Percentiles rank a stretch among this genome's conserved stretches.
These are phyloP conservation scores for Plasmodium fragile DNA, from an alignment of 169 alveolate genomes.

Conservation along the genomic window DNA sequence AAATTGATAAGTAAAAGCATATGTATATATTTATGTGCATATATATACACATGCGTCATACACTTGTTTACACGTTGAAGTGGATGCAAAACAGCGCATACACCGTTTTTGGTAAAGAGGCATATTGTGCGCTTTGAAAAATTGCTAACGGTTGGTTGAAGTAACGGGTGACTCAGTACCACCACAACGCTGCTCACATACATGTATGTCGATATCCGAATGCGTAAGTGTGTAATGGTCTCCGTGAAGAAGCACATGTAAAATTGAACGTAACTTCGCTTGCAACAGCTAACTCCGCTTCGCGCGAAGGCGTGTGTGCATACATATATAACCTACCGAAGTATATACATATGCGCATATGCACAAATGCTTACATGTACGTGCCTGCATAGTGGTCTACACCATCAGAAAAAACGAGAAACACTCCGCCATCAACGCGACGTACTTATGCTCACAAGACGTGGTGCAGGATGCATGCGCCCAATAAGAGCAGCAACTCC, in stretches of 20 bases:
- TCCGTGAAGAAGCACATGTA: not conserved
- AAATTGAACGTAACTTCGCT: not conserved
- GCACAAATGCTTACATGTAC: not conserved
- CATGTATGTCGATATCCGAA: not conserved
- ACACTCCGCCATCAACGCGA: not conserved
- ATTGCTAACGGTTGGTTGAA: not conserved
- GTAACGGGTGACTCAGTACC: not conserved
- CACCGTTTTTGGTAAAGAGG: not conserved
- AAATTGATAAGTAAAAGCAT: not conserved
- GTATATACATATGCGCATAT: not conserved
- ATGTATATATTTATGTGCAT: not conserved
- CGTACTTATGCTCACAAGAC: not conserved
- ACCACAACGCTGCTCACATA: not conserved
- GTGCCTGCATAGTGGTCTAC: constrained; percentile 1
- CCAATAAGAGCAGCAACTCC: constrained; percentile 14
- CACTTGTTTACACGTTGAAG: not conserved
- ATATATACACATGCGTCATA: not conserved
- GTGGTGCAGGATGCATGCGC: constrained; percentile 18
- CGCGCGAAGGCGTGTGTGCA: not conserved
- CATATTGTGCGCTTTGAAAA: not conserved
- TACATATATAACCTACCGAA: not conserved
- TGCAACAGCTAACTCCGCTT: not conserved
- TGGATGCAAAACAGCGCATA: not conserved
- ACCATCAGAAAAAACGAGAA: not conserved
- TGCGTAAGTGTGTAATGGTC: not conserved